Percentiles rank a stretch among this genome's conserved stretches.
Conservation (phyloP, 2,329 filamentous ascomycete species). For the Penicillium sp. region DNA sequence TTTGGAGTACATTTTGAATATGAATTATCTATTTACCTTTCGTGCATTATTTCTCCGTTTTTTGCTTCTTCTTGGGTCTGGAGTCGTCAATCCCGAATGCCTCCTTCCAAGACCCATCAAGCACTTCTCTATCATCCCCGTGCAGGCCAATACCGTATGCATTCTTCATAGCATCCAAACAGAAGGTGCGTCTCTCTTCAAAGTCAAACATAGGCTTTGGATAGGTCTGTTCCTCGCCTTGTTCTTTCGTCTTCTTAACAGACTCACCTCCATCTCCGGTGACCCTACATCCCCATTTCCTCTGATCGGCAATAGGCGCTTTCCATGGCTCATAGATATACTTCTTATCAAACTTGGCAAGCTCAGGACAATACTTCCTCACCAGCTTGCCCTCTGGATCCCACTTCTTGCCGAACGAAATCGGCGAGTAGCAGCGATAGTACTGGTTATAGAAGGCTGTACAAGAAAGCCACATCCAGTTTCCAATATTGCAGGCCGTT, state of each 20-base stretch:
- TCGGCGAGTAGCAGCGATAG: conserved; percentile 49
- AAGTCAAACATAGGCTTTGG: conserved; percentile 80
- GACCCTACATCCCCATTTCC: conserved; percentile 63
- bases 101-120: conserved; percentile 52
- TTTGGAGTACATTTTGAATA: background rate
- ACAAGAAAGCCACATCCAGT: conserved; percentile 60
- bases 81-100: conserved; percentile 8
- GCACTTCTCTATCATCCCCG: conserved; percentile 56
- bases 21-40: background rate
- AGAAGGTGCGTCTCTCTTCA: conserved; percentile 58
- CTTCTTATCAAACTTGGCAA: conserved; percentile 61
- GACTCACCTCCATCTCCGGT: conserved; percentile 52
- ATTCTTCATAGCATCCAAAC: conserved; percentile 66
- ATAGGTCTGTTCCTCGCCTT: conserved; percentile 51
- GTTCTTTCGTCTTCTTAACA: background rate
- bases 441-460: conserved; percentile 62
- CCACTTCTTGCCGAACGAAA: conserved; percentile 74
- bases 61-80: conserved; percentile 14
- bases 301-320: conserved; percentile 66
- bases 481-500: conserved; percentile 27
- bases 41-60: conserved; percentile 2
- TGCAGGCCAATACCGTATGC: conserved; percentile 66
- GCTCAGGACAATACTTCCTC: conserved; percentile 65
- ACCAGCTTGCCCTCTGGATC: conserved; percentile 65
- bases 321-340: conserved; percentile 81